phyloP scores from a whole-genome alignment of 345 rosid genomes.

The Ceriops decandra region DNA sequence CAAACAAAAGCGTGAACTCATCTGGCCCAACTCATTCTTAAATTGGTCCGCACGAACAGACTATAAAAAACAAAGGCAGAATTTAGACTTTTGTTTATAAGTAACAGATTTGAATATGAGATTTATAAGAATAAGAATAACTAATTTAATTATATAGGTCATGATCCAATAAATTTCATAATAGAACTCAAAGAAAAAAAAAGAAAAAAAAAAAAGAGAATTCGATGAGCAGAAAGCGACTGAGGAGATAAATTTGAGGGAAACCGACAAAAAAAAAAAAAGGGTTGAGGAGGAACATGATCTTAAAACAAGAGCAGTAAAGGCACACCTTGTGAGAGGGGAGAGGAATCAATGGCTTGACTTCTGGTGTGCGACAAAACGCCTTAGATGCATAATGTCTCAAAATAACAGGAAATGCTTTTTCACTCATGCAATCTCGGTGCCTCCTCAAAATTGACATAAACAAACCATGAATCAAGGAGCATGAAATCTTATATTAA shows the following conservation, averaged over 20 bases:
- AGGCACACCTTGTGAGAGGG: conserved; percentile 14
- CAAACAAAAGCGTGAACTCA: too few species aligned
- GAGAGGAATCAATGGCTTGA: conserved; percentile 28
- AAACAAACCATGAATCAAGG: too few species aligned
- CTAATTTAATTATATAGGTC: too few species aligned
- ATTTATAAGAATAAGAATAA: too few species aligned
- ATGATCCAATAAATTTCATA: too few species aligned
- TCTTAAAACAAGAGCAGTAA: neutral
- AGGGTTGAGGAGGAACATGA: neutral
- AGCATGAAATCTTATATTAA: too few species aligned
- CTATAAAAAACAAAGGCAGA: neutral
- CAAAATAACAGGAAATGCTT: neutral
- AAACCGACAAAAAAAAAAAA: too few species aligned
- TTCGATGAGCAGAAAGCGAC: neutral
- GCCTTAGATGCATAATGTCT: neutral
- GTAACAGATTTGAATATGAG: too few species aligned
- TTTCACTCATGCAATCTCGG: neutral
- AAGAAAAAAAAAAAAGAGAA: neutral
- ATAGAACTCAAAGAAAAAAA: neutral
- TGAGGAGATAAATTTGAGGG: neutral
- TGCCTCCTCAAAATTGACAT: neutral
- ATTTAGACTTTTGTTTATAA: too few species aligned
- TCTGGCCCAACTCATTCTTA: too few species aligned
- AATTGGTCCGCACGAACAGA: neutral
- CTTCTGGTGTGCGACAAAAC: conserved; percentile 22